Evolutionary conservation across 2,329 filamentous ascomycete genomes (phyloP).

Genomic region (Colletotrichum falcatum): DNA sequence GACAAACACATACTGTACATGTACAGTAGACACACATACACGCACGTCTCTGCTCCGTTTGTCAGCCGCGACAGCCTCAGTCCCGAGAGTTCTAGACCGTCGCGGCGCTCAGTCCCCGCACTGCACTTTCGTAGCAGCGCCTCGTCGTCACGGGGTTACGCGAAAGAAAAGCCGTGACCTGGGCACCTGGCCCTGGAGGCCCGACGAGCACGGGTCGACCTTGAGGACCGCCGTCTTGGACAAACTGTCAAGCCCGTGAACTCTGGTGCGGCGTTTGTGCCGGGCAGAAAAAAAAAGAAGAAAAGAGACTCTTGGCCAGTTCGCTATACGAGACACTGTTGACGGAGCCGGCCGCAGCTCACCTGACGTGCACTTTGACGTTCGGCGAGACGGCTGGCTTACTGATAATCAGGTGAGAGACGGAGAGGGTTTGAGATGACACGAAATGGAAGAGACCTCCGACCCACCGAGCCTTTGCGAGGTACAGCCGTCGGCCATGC

Average conservation of each 20-base stretch:
- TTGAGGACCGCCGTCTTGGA: constrained; percentile 6
- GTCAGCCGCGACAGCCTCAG: constrained; percentile 19
- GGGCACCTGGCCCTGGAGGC: constrained; percentile 17
- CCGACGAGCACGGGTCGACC: constrained; percentile 30
- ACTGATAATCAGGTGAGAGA: constrained; percentile 14
- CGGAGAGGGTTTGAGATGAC: constrained; percentile 15
- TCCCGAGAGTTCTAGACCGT: constrained; percentile 23
- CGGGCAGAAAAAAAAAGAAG: neutral
- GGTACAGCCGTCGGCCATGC: neutral
- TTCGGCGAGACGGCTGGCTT: neutral
- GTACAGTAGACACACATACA: too few relatives aligned
- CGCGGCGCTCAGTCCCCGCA: constrained; percentile 19
- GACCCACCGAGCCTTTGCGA: constrained; percentile 18
- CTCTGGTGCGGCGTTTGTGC: constrained; percentile 23
- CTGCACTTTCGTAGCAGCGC: constrained; percentile 22
- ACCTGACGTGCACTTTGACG: constrained; percentile 30
- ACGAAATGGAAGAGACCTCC: neutral
- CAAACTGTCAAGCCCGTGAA: constrained; percentile 25
- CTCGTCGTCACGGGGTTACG: constrained; percentile 33
- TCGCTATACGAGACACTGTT: constrained; percentile 29
- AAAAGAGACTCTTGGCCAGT: neutral
- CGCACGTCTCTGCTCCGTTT: constrained; percentile 8
- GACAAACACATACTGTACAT: neutral
- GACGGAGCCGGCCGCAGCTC: constrained; percentile 31
- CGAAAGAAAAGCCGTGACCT: neutral